Evolutionary conservation across 768 basidiomycete species (phyloP), one percentile per base, ranked within the genome.

Genomic region (Termitomyces sp.): DNA sequence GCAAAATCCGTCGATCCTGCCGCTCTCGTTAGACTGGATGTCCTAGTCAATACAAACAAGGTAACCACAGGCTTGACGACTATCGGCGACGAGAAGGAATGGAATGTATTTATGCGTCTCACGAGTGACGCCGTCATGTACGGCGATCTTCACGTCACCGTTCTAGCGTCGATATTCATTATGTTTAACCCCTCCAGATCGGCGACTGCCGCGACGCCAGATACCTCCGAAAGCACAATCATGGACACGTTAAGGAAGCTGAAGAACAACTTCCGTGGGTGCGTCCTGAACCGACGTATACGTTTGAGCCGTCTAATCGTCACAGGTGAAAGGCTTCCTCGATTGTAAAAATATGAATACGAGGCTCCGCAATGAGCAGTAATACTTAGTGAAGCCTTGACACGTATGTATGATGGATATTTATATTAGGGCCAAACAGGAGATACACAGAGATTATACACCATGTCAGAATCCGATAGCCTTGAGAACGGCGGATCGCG

Each of bases 41-140:
- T 79, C 41, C 73, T 92, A 18, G 79, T 82, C 22, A 66, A 78
- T 48, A 73, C 76, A 43, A 85, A 92, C 63, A 64, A 76, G 52
- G 69, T 83, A 42, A 93, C 89, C 4, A 83, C 88, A 4, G 94
- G 95, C 38, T 73, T 87, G 66, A 88, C 89, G 12, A 97, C 94
- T 0, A 94, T 98, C 47, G 89, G 82, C 0, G 90, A 98, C 60
- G 96, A 98, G 75, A 94, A 94, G 73, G 76, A 84, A 59, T 95
- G 91, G 91, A 98, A 98, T 70, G 85, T 93, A 7, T 98, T 98
- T 70, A 94, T 97, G 92, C 81, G 94, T 16, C 71, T 94, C 11
- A 71, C 77, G 5, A 82, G 74, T 57, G 74, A 77, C 5, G 76
- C 82, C 5, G 82, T 94, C 32, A 75, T 75, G 91, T 92, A 60